phyloP scores from a whole-genome alignment of 768 basidiomycete species.

The Cystobasidium ongulense region DNA sequence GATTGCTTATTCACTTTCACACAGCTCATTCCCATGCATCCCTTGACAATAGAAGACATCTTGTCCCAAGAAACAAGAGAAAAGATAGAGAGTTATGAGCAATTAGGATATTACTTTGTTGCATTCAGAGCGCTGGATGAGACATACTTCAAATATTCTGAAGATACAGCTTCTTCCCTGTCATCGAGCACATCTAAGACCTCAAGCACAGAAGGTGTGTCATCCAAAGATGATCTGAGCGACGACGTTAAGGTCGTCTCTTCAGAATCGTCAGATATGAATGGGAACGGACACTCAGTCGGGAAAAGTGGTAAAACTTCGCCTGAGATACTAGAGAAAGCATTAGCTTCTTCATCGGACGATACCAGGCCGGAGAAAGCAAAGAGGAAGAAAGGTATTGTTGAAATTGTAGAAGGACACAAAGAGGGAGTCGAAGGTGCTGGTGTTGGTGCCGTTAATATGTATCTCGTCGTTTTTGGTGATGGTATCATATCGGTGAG shows the following conservation, averaged over 20 bases:
- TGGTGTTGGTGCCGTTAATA: conserved; percentile 63
- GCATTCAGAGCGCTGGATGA: conserved; percentile 73
- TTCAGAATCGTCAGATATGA: not conserved
- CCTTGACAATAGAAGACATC: conserved; percentile 86
- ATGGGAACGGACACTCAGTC: not conserved
- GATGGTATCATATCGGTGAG: conserved; percentile 62
- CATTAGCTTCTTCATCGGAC: not conserved
- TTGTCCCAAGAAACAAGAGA: conserved; percentile 83
- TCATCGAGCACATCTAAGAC: not conserved
- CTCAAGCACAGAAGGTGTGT: not conserved
- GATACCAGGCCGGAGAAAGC: conserved; percentile 39
- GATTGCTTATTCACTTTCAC: conserved; percentile 18
- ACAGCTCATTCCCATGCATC: conserved; percentile 77
- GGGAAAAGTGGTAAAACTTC: not conserved
- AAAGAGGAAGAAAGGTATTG: conserved; percentile 44
- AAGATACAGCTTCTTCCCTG: conserved; percentile 30
- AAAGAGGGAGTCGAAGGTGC: conserved; percentile 50
- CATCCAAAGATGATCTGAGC: not conserved
- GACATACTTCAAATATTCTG: conserved; percentile 48
- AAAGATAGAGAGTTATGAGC: conserved; percentile 75
- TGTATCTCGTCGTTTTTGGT: conserved; percentile 81
- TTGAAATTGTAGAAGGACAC: conserved; percentile 49
- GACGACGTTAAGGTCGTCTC: not conserved
- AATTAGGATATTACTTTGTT: conserved; percentile 81
- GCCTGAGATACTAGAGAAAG: conserved; percentile 25